phyloP scores from a whole-genome alignment of 495 filamentous ascomycete genomes.

The Bombardia bombarda region DNA sequence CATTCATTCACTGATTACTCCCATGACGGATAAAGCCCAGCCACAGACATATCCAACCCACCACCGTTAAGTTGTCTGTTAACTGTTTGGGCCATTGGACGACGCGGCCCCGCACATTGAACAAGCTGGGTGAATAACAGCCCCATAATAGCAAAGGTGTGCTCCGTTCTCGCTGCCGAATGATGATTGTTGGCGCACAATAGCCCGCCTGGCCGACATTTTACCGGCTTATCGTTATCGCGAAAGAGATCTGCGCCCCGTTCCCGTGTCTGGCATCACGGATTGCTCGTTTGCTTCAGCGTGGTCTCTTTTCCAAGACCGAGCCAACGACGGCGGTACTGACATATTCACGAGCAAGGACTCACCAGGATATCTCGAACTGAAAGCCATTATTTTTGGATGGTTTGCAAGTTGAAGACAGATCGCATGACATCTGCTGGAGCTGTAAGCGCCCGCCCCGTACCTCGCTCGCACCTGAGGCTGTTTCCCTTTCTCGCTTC shows the following conservation, averaged over 20 bases:
- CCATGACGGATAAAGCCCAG: too few species aligned
- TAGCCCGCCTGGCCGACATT: slow-evolving; percentile 22
- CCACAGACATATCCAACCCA: too few species aligned
- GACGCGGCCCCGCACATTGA: too few species aligned
- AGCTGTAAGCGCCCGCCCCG: slow-evolving; percentile 13
- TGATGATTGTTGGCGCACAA: too few species aligned
- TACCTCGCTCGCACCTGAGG: too few species aligned
- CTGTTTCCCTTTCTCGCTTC: neutral
- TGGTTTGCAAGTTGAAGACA: slow-evolving; percentile 6
- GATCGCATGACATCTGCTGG: slow-evolving; percentile 11
- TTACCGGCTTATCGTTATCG: slow-evolving; percentile 27
- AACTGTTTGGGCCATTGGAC: too few species aligned
- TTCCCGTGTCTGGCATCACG: slow-evolving; percentile 6
- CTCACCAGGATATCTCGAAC: slow-evolving; percentile 1
- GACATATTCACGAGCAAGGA: neutral
- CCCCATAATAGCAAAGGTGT: too few species aligned
- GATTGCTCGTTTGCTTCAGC: neutral
- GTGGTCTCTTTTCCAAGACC: neutral
- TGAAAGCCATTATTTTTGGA: slow-evolving; percentile 1
- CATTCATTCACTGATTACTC: too few species aligned
- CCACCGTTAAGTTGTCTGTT: too few species aligned
- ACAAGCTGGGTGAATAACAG: too few species aligned
- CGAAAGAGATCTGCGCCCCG: slow-evolving; percentile 22
- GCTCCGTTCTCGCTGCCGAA: too few species aligned
- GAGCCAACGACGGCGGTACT: neutral